Conservation (phyloP, 2,329 filamentous ascomycete genomes). For the Fusarium algeriense region DNA sequence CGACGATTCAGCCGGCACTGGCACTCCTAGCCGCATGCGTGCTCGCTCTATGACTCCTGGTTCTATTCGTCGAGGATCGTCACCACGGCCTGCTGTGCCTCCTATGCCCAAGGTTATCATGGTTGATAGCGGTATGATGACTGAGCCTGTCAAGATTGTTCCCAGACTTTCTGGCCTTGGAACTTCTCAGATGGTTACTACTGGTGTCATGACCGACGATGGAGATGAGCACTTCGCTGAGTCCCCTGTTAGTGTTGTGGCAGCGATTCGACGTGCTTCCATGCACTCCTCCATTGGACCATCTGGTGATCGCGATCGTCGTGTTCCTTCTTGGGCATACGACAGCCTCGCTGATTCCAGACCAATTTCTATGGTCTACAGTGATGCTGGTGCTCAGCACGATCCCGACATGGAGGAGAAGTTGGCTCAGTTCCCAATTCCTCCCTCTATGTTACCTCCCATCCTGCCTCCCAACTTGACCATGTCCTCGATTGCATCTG, state of each 20-base stretch:
- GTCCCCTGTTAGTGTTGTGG: slow-evolving; percentile 47
- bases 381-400: slow-evolving; percentile 65
- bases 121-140: slow-evolving; percentile 72
- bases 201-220: slow-evolving; percentile 24
- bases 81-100: slow-evolving; percentile 64
- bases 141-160: slow-evolving; percentile 64
- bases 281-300: slow-evolving; percentile 57
- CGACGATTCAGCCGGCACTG: slow-evolving; percentile 72
- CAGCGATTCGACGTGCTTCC: slow-evolving; percentile 55
- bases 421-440: slow-evolving; percentile 66
- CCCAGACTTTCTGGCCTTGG: slow-evolving; percentile 25
- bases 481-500: slow-evolving; percentile 59
- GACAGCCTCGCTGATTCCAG: slow-evolving; percentile 50
- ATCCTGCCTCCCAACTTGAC: slow-evolving; percentile 54
- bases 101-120: slow-evolving; percentile 65
- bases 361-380: slow-evolving; percentile 65
- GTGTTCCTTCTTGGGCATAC: slow-evolving; percentile 42
- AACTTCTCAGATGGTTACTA: slow-evolving; percentile 15
- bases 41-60: slow-evolving; percentile 62
- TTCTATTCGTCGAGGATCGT: slow-evolving; percentile 58
- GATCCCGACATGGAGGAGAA: slow-evolving; percentile 64
- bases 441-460: slow-evolving; percentile 58
- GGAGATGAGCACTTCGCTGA: slow-evolving; percentile 35
- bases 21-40: slow-evolving; percentile 67
- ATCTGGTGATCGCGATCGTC: slow-evolving; percentile 41